These are phyloP conservation scores for Ammopiptanthus mongolicus DNA, from an alignment of 306 rosid genomes.

Conservation along the genomic window DNA sequence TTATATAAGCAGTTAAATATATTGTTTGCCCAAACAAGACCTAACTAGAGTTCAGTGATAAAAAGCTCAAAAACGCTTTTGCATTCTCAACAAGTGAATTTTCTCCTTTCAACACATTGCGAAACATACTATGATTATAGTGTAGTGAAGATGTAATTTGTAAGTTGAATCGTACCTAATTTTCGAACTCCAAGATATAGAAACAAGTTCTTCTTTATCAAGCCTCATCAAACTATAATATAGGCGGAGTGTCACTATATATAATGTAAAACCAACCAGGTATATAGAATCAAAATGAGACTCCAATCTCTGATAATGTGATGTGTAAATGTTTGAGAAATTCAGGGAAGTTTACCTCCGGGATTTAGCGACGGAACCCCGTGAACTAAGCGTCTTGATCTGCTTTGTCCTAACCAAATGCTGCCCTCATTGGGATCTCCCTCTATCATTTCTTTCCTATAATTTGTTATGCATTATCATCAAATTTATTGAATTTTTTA, in stretches of 20 bases:
- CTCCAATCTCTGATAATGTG: slow-evolving; percentile 8
- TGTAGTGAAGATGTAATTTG: too few relatives aligned
- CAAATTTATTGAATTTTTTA: background rate
- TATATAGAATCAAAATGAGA: background rate
- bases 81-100: background rate
- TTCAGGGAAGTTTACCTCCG: background rate
- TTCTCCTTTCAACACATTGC: background rate
- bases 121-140: background rate
- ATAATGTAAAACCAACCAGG: too few relatives aligned
- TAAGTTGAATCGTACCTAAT: too few relatives aligned
- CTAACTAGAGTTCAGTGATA: too few relatives aligned
- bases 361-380: slow-evolving; percentile 17
- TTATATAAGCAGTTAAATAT: too few relatives aligned
- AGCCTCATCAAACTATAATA: too few relatives aligned
- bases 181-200: too few relatives aligned
- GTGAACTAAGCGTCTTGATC: slow-evolving; percentile 23
- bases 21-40: too few relatives aligned
- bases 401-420: slow-evolving; percentile 26
- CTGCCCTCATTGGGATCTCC: slow-evolving; percentile 27
- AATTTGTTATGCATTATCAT: background rate
- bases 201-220: too few relatives aligned
- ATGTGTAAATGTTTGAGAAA: background rate
- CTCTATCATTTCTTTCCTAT: background rate
- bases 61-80: background rate
- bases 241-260: too few relatives aligned